Evolutionary conservation across 345 rosid genomes (phyloP).

Genomic region (Combretum micranthum): DNA sequence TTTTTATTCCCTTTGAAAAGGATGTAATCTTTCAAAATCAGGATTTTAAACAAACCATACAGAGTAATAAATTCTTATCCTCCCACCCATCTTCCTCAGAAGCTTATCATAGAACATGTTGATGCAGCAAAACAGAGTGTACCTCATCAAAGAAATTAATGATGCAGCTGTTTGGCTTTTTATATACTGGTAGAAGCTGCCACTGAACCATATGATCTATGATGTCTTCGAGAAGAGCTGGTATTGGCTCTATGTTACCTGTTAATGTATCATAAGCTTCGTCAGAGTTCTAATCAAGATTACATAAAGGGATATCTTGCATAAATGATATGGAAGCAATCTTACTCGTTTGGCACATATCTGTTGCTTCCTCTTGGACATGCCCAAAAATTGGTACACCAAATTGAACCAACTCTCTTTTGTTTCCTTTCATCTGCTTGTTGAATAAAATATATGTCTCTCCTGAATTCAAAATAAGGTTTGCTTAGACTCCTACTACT

Average conservation of each 20-base stretch:
- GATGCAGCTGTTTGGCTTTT: constrained; percentile 90
- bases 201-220: constrained; percentile 81
- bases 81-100: constrained; percentile 5
- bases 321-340: not conserved
- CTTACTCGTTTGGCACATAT: constrained; percentile 49
- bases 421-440: constrained; percentile 91
- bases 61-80: constrained; percentile 8
- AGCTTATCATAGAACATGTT: constrained; percentile 7
- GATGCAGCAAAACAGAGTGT: constrained; percentile 17
- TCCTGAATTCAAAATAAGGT: constrained; percentile 28
- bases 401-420: constrained; percentile 81
- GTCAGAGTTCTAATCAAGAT: not conserved
- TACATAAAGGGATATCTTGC: too few relatives aligned
- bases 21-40: not conserved
- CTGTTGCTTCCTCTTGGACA: constrained; percentile 51
- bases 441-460: constrained; percentile 88
- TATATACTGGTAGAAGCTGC: constrained; percentile 82
- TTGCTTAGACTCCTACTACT: not conserved
- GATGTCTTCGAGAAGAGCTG: constrained; percentile 62
- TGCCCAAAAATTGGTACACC: constrained; percentile 84
- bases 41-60: not conserved
- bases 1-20: not conserved
- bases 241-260: constrained; percentile 76
- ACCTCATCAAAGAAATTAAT: constrained; percentile 97
- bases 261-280: constrained; percentile 1